Evolutionary conservation across 2,329 filamentous ascomycete species (phyloP).

Genomic region (Tricladium varicosporioides): DNA sequence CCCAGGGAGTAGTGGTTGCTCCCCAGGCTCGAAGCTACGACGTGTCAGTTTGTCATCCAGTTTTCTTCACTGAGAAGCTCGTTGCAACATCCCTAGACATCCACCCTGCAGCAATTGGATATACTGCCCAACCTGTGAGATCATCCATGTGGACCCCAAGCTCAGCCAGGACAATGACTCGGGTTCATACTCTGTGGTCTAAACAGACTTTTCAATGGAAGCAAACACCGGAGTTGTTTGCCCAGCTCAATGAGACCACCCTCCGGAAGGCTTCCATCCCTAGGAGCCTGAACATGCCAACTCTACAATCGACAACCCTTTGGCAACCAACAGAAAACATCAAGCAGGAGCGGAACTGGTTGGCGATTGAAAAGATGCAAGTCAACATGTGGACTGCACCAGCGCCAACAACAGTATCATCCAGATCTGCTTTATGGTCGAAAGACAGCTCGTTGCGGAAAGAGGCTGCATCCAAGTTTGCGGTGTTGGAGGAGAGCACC

Average conservation of each 20-base stretch:
- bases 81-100: conserved; percentile 9
- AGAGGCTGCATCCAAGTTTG: not conserved
- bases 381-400: too few species aligned
- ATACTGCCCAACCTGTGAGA: conserved; percentile 1
- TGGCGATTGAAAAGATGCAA: not conserved
- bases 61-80: conserved; percentile 18
- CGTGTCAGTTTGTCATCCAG: conserved; percentile 19
- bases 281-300: not conserved
- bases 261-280: not conserved
- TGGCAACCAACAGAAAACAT: conserved; percentile 6
- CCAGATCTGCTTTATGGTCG: conserved; percentile 6
- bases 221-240: not conserved
- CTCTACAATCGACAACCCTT: not conserved
- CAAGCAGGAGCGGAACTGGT: not conserved
- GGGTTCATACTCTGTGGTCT: too few species aligned
- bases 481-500: not conserved
- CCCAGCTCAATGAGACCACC: not conserved
- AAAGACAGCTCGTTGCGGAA: not conserved
- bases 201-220: too few species aligned
- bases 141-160: not conserved
- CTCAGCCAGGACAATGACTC: not conserved
- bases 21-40: conserved; percentile 9
- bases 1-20: not conserved
- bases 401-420: too few species aligned
- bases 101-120: conserved; percentile 19